Percentiles rank a stretch among this genome's conserved stretches.
Conservation (phyloP, 1,284 basidiomycete genomes). For the Rhizopogon parksii region DNA sequence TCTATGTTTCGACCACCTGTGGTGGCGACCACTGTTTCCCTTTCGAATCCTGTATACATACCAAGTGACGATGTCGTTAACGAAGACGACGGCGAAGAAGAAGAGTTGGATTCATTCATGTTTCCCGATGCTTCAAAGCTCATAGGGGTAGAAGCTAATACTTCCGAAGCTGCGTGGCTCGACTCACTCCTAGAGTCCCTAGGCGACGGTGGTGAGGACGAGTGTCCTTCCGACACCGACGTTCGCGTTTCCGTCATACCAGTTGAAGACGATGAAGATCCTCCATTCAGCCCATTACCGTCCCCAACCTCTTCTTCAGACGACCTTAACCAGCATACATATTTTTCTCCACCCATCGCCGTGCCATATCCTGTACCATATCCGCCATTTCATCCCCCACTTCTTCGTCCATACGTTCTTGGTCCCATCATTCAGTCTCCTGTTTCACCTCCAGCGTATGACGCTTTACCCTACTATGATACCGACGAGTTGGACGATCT, state of each 20-base stretch:
- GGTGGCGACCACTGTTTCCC: slow-evolving; percentile 23
- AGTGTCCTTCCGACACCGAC: slow-evolving; percentile 42
- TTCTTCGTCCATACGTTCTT: slow-evolving; percentile 42
- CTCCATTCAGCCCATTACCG: slow-evolving; percentile 47
- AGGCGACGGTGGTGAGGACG: slow-evolving; percentile 55
- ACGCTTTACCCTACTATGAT: slow-evolving; percentile 55
- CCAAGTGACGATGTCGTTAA: slow-evolving; percentile 34
- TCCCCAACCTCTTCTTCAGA: slow-evolving; percentile 70
- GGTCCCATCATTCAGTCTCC: slow-evolving; percentile 34
- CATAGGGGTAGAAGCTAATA: slow-evolving; percentile 33
- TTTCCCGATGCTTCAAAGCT: slow-evolving; percentile 67
- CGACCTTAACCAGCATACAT: slow-evolving; percentile 49
- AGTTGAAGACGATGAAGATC: slow-evolving; percentile 51
- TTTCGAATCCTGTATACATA: slow-evolving; percentile 29
- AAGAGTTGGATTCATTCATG: slow-evolving; percentile 60
- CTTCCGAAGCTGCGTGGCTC: slow-evolving; percentile 70
- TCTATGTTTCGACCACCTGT: slow-evolving; percentile 53
- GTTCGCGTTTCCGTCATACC: slow-evolving; percentile 34
- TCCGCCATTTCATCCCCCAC: slow-evolving; percentile 53
- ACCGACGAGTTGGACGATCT: slow-evolving; percentile 58
- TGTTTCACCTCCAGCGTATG: slow-evolving; percentile 38
- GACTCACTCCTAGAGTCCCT: slow-evolving; percentile 69
- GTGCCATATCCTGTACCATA: slow-evolving; percentile 59
- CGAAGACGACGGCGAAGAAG: slow-evolving; percentile 32
- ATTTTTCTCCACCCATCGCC: slow-evolving; percentile 41